Evolutionary conservation across 768 basidiomycete species (phyloP), one percentile per base, ranked within the genome.

Genomic region (Termitomyces eurrhizus): DNA sequence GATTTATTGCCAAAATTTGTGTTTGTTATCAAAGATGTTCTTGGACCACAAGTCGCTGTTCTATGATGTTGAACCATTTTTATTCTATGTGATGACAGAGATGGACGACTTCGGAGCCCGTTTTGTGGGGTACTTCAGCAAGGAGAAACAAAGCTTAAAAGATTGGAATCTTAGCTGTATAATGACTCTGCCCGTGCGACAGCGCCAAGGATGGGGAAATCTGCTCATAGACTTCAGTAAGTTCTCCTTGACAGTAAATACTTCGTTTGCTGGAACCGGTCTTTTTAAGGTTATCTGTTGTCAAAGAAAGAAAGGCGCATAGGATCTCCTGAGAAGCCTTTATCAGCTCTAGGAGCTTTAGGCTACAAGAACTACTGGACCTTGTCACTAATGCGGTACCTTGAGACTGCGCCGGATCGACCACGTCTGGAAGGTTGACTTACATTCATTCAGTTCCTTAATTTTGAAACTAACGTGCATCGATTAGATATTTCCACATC

Each of bases 1-100:
- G 92, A 98, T 98, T 69, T 99, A 98, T 73, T 98, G 97, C 72
- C 97, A 99, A 72, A 98, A 99, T 73, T 83, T 99, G 32, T 98
- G 96, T 74, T 80, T 98, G 61, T 81, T 98, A 42, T 96, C 96
- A 60, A 98, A 97, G 74, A 98, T 98, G 95, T 98, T 98, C 75
- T 84, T 98, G 66, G 94, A 98, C 72, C 95, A 97, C 78, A 98
- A 98, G 74, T 98, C 95, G 18, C 84, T 98, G 53, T 98, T 98
- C 75, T 98, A 98, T 77, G 96, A 98, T 75, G 96, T 98, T 65
- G 97, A 99, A 74, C 97, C 97, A 0, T 99, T 99, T 75, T 78
- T 99, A 50, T 99, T 99, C 77, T 99, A 99, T 73, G 95, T 99
- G 64, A 92, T 97, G 78, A 90, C 96, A 4, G 92, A 97, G 70